These are phyloP conservation scores for Westerdykella sp. DNA, from an alignment of 2,329 filamentous ascomycete genomes.

Conservation along the genomic window DNA sequence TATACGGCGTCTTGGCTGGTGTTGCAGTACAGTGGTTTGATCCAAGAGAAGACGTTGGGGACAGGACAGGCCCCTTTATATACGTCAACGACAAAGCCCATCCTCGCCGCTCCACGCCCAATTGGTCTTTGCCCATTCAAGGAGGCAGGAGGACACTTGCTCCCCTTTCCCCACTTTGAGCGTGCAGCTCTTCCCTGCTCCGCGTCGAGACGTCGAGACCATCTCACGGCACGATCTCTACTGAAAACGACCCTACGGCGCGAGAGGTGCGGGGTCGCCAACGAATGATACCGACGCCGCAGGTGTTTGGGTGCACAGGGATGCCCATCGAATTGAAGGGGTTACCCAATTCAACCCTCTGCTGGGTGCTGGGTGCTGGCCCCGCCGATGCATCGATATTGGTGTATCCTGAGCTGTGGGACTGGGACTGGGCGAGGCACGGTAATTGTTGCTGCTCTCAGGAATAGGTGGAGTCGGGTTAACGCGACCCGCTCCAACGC, in stretches of 20 bases:
- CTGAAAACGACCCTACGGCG: conserved; percentile 27
- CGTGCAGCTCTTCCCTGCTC: conserved; percentile 15
- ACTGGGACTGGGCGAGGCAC: not conserved
- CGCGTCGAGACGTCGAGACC: conserved; percentile 23
- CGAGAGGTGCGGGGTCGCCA: conserved; percentile 30
- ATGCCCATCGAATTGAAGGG: conserved; percentile 1
- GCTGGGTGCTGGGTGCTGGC: too few species aligned
- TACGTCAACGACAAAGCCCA: conserved; percentile 14
- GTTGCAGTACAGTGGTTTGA: not conserved
- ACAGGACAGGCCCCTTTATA: conserved; percentile 26
- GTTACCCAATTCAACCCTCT: conserved; percentile 1
- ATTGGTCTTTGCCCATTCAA: not conserved
- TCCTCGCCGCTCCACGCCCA: too few species aligned
- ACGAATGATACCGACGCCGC: conserved; percentile 27
- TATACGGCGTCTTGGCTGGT: too few species aligned
- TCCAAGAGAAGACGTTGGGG: conserved; percentile 15
- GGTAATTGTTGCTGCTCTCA: not conserved
- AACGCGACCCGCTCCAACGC: not conserved
- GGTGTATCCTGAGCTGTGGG: conserved; percentile 9
- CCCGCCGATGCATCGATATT: conserved; percentile 10
- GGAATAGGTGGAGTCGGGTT: not conserved
- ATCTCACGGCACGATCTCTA: conserved; percentile 7
- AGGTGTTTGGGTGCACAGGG: conserved; percentile 9
- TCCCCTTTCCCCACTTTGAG: conserved; percentile 33
- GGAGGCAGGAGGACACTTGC: conserved; percentile 6